Conservation (phyloP, 495 filamentous ascomycete genomes). For the Aspergillus haitiensis region DNA sequence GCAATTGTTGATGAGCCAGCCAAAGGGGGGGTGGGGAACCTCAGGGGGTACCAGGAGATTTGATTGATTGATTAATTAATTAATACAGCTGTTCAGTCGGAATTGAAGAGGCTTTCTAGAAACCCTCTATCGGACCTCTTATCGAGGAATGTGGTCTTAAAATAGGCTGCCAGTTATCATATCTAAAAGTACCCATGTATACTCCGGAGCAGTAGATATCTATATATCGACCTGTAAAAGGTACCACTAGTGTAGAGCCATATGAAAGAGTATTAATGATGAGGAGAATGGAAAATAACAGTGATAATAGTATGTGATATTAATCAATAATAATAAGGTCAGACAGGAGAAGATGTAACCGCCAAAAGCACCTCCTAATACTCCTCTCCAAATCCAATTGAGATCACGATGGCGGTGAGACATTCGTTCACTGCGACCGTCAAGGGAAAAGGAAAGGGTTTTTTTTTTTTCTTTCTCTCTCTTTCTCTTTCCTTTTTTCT, state of each 20-base stretch:
- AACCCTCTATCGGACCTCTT: background rate
- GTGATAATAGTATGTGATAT: too few species aligned
- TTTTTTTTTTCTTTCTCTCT: background rate
- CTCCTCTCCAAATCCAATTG: too few species aligned
- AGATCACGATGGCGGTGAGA: background rate
- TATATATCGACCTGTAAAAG: too few species aligned
- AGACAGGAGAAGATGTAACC: too few species aligned
- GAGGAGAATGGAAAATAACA: too few species aligned
- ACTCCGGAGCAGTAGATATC: background rate
- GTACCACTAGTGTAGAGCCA: too few species aligned
- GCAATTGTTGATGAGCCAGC: too few species aligned
- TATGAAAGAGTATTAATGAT: too few species aligned
- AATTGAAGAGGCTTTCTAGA: slow-evolving; percentile 1
- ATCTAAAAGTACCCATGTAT: background rate
- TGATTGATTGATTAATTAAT: background rate
- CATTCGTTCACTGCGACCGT: background rate
- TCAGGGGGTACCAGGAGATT: background rate
- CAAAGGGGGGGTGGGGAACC: too few species aligned
- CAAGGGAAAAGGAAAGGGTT: background rate
- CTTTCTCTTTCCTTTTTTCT: background rate
- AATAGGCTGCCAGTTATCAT: background rate
- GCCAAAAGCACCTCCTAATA: too few species aligned
- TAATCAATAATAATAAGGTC: too few species aligned
- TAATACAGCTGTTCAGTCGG: too few species aligned
- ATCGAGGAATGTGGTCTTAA: background rate